Percentiles rank a stretch among this genome's conserved stretches.
Evolutionary conservation across 2,329 filamentous ascomycete genomes (phyloP).

Genomic region (Chaetomium globosum): DNA sequence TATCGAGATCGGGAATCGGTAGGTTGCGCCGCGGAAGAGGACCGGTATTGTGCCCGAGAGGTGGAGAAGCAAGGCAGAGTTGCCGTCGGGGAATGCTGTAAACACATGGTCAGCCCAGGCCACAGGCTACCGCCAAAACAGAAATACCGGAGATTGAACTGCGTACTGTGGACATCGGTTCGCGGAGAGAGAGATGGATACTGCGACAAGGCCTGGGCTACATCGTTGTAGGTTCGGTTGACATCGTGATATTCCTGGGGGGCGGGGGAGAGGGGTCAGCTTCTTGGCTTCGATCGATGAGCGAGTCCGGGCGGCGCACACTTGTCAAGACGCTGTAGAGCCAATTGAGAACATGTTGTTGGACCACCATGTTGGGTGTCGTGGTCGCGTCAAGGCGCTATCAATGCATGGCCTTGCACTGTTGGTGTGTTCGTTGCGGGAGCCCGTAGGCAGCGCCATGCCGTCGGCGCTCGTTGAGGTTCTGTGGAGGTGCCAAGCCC

Average conservation of each 20-base stretch:
- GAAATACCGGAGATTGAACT: not conserved
- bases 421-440: constrained; percentile 16
- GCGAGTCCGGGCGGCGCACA: constrained; percentile 49
- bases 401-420: constrained; percentile 27
- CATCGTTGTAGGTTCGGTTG: constrained; percentile 88
- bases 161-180: constrained; percentile 92
- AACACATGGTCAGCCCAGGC: constrained; percentile 18
- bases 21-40: constrained; percentile 81
- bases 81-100: constrained; percentile 83
- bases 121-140: not conserved
- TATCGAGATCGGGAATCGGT: constrained; percentile 87
- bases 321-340: constrained; percentile 87
- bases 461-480: too few species aligned
- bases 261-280: constrained; percentile 23
- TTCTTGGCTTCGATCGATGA: constrained; percentile 4
- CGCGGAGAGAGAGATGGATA: constrained; percentile 79
- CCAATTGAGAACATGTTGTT: constrained; percentile 91
- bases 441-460: not conserved
- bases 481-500: constrained; percentile 2
- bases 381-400: constrained; percentile 26
- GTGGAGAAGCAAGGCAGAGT: constrained; percentile 81
- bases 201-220: constrained; percentile 77
- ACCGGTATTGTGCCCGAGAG: constrained; percentile 90
- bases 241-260: constrained; percentile 87
- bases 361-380: constrained; percentile 64